Conservation (phyloP, 169 alveolate species). For the Cryptosporidium baileyi region DNA sequence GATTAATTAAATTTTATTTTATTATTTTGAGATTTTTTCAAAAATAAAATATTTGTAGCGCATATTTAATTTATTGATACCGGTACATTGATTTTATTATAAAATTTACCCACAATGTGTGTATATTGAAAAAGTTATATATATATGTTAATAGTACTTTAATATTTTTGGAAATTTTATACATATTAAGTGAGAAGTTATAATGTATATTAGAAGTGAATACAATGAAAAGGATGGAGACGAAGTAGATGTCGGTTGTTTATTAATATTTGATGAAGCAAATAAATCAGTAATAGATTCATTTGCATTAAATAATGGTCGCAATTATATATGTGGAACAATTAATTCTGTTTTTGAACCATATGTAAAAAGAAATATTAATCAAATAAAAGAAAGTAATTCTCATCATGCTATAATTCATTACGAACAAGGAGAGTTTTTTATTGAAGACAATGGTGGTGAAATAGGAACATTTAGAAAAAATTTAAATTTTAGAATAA, state of each 20-base stretch:
- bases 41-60: too few relatives aligned
- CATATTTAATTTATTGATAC: too few relatives aligned
- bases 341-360: slow-evolving; percentile 51
- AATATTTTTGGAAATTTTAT: too few relatives aligned
- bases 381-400: not conserved
- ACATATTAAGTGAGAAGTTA: too few relatives aligned
- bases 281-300: slow-evolving; percentile 27
- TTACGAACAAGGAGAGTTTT: slow-evolving; percentile 52
- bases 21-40: too few relatives aligned
- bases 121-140: too few relatives aligned
- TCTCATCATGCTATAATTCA: slow-evolving; percentile 36
- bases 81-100: too few relatives aligned
- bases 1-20: too few relatives aligned
- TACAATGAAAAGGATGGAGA: too few relatives aligned
- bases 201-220: too few relatives aligned
- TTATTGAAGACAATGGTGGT: slow-evolving; percentile 27
- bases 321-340: slow-evolving; percentile 19
- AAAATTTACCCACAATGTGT: too few relatives aligned
- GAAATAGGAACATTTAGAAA: slow-evolving; percentile 43
- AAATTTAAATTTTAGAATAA: not conserved
- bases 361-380: not conserved
- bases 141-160: too few relatives aligned
- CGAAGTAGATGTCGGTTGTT: slow-evolving; percentile 26
- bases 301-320: slow-evolving; percentile 10
- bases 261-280: slow-evolving; percentile 38